Conservation (phyloP, 2,329 filamentous ascomycete species). For the Ophiosphaerella korrae region DNA sequence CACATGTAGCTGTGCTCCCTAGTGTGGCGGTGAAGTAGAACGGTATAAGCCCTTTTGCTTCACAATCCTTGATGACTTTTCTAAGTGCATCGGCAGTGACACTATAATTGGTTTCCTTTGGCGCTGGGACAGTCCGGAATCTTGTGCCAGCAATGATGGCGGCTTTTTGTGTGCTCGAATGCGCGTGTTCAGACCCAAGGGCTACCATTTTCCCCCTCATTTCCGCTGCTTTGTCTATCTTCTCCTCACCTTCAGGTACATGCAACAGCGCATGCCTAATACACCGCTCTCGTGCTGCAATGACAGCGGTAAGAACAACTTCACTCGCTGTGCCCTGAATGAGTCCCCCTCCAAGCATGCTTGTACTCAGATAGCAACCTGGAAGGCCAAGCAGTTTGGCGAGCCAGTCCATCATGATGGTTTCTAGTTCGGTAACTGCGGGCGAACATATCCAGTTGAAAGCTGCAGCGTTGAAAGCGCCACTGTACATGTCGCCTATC, state of each 20-base stretch:
- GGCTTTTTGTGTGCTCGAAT: slow-evolving; percentile 86
- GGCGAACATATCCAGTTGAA: slow-evolving; percentile 98
- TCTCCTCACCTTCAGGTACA: slow-evolving; percentile 42
- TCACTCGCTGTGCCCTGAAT: slow-evolving; percentile 92
- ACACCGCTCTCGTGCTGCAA: slow-evolving; percentile 74
- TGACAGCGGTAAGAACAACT: slow-evolving; percentile 82
- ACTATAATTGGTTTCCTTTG: slow-evolving; percentile 67
- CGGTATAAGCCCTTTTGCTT: slow-evolving; percentile 73
- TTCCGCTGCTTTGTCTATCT: slow-evolving; percentile 65
- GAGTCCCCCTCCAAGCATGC: slow-evolving; percentile 77
- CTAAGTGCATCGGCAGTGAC: slow-evolving; percentile 70
- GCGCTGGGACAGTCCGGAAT: slow-evolving; percentile 71
- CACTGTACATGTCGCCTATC: slow-evolving; percentile 89
- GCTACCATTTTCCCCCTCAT: slow-evolving; percentile 76
- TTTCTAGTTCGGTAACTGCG: slow-evolving; percentile 91
- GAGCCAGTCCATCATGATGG: slow-evolving; percentile 90
- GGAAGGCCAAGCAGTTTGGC: slow-evolving; percentile 77
- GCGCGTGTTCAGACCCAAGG: slow-evolving; percentile 76
- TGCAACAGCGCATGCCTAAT: slow-evolving; percentile 55
- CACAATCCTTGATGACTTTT: slow-evolving; percentile 66
- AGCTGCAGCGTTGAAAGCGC: slow-evolving; percentile 84
- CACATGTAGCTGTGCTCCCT: slow-evolving; percentile 87
- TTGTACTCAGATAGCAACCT: slow-evolving; percentile 67
- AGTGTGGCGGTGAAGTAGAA: slow-evolving; percentile 86
- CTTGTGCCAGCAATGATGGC: slow-evolving; percentile 85